Conservation (phyloP, 305 asterid species). For the Solanum aculeatissimum region DNA sequence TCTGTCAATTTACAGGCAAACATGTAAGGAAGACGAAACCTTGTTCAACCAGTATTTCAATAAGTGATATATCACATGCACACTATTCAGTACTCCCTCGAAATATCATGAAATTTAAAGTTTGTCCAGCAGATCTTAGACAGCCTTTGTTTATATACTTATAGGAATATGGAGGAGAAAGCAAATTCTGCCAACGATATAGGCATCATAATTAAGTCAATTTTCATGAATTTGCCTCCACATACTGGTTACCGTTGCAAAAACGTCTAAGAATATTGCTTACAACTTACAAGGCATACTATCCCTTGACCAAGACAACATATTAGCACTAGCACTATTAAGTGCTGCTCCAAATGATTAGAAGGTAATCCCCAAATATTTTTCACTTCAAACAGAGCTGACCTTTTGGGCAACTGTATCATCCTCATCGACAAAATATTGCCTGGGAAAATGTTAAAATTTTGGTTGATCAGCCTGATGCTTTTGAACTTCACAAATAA, state of each 20-base stretch:
- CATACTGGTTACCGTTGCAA: not conserved
- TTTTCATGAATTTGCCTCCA: not conserved
- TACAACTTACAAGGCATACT: not conserved
- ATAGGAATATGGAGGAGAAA: not conserved
- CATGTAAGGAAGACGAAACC: not conserved
- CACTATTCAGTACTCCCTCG: not conserved
- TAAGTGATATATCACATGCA: not conserved
- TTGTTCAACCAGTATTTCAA: not conserved
- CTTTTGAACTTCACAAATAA: not conserved
- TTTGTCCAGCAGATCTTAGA: not conserved
- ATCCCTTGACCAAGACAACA: not conserved
- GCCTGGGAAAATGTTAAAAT: conserved; percentile 35
- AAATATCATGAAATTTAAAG: not conserved
- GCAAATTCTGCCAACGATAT: not conserved
- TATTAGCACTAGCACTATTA: not conserved
- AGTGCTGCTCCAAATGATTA: not conserved
- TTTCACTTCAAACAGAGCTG: conserved; percentile 4
- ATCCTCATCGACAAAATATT: conserved; percentile 75
- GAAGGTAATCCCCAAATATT: not conserved
- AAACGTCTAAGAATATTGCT: not conserved
- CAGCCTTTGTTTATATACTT: not conserved
- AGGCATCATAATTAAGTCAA: not conserved
- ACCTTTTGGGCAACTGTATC: conserved; percentile 78
- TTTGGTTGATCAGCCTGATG: not conserved
- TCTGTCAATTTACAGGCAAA: conserved; percentile 13